These are phyloP conservation scores for Castanea mollissima DNA, from an alignment of 306 rosid genomes.

Conservation along the genomic window DNA sequence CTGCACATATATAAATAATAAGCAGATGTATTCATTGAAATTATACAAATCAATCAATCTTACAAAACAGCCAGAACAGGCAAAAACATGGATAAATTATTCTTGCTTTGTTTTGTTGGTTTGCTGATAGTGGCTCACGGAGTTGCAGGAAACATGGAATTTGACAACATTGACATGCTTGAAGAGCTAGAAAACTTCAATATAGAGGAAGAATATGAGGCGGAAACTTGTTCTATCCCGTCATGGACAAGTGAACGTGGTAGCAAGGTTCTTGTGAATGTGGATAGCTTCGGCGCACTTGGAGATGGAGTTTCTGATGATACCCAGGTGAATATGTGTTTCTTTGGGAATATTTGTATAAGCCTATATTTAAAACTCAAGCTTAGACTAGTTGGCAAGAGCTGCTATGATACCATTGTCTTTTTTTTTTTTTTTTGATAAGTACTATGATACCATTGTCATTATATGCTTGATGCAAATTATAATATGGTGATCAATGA, in stretches of 20 bases:
- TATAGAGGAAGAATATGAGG: constrained; percentile 51
- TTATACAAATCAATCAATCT: constrained; percentile 61
- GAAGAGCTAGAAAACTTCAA: constrained; percentile 53
- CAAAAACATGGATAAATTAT: constrained; percentile 58
- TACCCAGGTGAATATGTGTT: constrained; percentile 53
- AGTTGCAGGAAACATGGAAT: constrained; percentile 51
- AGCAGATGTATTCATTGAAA: constrained; percentile 50
- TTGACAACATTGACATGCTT: constrained; percentile 44
- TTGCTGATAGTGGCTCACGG: constrained; percentile 56
- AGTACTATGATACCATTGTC: no score
- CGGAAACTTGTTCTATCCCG: constrained; percentile 48
- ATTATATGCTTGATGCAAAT: no score
- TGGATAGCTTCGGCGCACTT: constrained; percentile 86
- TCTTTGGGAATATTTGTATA: not conserved
- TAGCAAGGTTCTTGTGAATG: constrained; percentile 82
- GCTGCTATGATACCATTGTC: no score
- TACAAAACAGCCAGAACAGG: constrained; percentile 31
- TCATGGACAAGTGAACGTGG: constrained; percentile 85
- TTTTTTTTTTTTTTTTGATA: no score
- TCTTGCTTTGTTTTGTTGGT: constrained; percentile 44
- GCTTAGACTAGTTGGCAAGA: not conserved
- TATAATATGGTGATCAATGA: no score
- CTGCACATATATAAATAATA: constrained; percentile 58
- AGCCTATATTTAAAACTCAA: not conserved
- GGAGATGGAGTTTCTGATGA: constrained; percentile 88